Percentiles rank a stretch among this genome's conserved stretches.
phyloP scores from a whole-genome alignment of 1,139 yeast genomes.

The Saccharomyces hybrid region DNA sequence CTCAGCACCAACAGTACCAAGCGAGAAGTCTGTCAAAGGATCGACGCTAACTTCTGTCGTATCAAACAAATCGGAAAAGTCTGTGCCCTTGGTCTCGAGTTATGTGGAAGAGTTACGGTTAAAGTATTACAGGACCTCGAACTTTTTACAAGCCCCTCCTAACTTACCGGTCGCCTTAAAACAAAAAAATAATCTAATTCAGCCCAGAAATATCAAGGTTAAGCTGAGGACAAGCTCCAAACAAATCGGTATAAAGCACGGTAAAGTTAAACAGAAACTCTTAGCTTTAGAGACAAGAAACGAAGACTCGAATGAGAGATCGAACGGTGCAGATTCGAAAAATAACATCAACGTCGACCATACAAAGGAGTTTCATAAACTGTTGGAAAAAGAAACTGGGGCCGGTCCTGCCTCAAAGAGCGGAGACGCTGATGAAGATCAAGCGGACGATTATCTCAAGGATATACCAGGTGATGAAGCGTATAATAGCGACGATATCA shows the following conservation, averaged over 20 bases:
- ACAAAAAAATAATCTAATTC: constrained; percentile 28
- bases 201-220: constrained; percentile 30
- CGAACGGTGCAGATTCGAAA: constrained; percentile 4
- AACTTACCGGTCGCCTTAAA: constrained; percentile 29
- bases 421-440: constrained; percentile 12
- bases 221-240: constrained; percentile 30
- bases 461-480: constrained; percentile 33
- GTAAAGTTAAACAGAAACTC: constrained; percentile 30
- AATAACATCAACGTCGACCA: constrained; percentile 20
- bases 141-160: constrained; percentile 31
- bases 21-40: constrained; percentile 1
- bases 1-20: not conserved
- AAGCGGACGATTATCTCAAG: constrained; percentile 18
- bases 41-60: constrained; percentile 5
- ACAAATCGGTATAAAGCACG: constrained; percentile 33
- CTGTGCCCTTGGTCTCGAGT: constrained; percentile 27
- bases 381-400: constrained; percentile 16
- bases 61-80: constrained; percentile 18
- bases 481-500: constrained; percentile 30
- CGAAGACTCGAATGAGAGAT: constrained; percentile 16
- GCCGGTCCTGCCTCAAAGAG: constrained; percentile 10
- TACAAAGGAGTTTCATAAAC: constrained; percentile 28
- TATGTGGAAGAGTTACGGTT: constrained; percentile 30
- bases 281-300: constrained; percentile 28
- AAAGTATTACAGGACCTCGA: constrained; percentile 28